phyloP scores from a whole-genome alignment of 164 flowering plant genomes.

The Stephania japonica region DNA sequence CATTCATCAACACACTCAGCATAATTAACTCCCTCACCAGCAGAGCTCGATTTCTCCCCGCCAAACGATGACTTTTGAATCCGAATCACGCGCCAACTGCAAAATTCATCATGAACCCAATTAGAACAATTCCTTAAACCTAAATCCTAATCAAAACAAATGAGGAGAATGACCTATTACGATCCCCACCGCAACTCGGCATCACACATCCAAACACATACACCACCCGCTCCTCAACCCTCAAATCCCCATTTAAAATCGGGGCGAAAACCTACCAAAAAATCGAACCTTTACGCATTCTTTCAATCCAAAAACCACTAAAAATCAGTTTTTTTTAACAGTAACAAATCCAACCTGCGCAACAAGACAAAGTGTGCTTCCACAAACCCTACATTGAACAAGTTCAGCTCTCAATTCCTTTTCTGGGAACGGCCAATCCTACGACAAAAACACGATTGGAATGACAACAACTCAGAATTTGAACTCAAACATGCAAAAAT shows the following conservation, averaged over 20 bases:
- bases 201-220: constrained; percentile 62
- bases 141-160: not conserved
- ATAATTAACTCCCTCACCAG: constrained; percentile 12
- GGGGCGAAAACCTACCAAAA: constrained; percentile 72
- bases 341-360: constrained; percentile 51
- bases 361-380: constrained; percentile 47
- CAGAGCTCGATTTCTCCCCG: constrained; percentile 18
- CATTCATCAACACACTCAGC: constrained; percentile 19
- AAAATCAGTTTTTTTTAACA: not conserved
- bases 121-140: not conserved
- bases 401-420: constrained; percentile 24
- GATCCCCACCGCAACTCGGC: constrained; percentile 46
- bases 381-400: constrained; percentile 54
- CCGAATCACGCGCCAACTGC: constrained; percentile 82
- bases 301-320: constrained; percentile 5
- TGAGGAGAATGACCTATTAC: constrained; percentile 35
- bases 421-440: constrained; percentile 69
- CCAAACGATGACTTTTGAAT: constrained; percentile 40
- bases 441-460: not conserved
- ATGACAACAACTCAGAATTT: not conserved
- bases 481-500: not conserved
- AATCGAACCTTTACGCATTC: not conserved
- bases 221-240: constrained; percentile 62
- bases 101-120: constrained; percentile 4
- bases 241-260: constrained; percentile 30